Conservation (phyloP, 106 monocot species). For the Agapanthus africanus region DNA sequence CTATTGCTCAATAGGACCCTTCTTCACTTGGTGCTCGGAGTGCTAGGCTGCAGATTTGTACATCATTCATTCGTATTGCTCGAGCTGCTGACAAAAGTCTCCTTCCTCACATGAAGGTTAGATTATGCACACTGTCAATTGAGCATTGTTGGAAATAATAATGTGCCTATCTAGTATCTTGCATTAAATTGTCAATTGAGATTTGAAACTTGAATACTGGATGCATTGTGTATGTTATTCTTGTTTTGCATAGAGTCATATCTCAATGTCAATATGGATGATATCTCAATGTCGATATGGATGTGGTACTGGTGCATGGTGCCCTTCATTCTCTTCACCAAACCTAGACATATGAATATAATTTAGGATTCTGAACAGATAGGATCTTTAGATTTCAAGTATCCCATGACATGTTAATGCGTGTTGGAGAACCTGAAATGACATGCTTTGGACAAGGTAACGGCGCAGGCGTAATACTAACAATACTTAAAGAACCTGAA, state of each 20-base stretch:
- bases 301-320: not conserved
- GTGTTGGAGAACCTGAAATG: not conserved
- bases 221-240: not conserved
- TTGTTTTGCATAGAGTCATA: not conserved
- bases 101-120: constrained; percentile 95
- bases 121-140: constrained; percentile 8
- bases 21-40: constrained; percentile 49
- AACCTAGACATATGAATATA: not conserved
- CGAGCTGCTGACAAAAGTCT: constrained; percentile 86
- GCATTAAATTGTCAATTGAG: not conserved
- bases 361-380: not conserved
- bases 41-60: constrained; percentile 89
- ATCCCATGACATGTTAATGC: not conserved
- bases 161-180: not conserved
- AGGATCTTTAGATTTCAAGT: not conserved
- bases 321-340: not conserved
- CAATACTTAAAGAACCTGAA: no score
- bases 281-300: no score
- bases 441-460: not conserved
- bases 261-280: not conserved
- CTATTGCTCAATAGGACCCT: constrained; percentile 45
- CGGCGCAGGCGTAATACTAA: no score
- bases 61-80: constrained; percentile 91
- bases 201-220: not conserved
- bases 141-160: not conserved